phyloP scores from a whole-genome alignment of 2,329 filamentous ascomycete genomes.

The Xylariaceae sp. region DNA sequence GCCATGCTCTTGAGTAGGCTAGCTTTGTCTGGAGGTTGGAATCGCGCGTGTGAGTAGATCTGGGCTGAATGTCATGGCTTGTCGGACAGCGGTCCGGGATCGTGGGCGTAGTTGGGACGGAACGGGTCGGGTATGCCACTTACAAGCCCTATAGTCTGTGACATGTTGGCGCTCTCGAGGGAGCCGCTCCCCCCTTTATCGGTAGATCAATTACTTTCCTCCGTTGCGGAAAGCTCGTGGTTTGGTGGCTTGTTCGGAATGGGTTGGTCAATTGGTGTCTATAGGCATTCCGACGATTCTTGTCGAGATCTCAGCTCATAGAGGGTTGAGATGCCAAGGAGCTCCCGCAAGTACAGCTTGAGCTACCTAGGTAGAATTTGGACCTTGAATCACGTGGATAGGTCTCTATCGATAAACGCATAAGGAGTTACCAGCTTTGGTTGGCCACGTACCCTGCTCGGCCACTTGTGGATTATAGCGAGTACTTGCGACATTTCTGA shows the following conservation, averaged over 20 bases:
- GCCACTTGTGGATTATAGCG: too few species aligned
- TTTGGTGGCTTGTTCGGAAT: background rate
- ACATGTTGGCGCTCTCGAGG: constrained; percentile 54
- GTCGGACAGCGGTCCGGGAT: too few species aligned
- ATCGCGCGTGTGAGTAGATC: background rate
- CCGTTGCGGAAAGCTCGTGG: background rate
- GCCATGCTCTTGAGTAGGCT: constrained; percentile 95
- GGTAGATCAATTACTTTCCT: background rate
- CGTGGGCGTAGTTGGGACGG: constrained; percentile 4
- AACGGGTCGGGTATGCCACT: constrained; percentile 28
- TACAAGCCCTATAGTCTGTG: constrained; percentile 74
- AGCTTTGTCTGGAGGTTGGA: constrained; percentile 68
- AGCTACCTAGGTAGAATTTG: constrained; percentile 5
- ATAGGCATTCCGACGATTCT: background rate
- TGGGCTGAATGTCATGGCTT: too few species aligned
- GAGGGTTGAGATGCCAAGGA: constrained; percentile 13
- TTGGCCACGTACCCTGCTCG: too few species aligned
- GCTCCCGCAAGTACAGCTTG: too few species aligned
- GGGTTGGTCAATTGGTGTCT: constrained; percentile 1
- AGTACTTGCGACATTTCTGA: too few species aligned
- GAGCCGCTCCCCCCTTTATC: constrained; percentile 33
- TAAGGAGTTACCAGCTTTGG: too few species aligned
- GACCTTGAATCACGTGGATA: constrained; percentile 15
- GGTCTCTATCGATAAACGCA: constrained; percentile 17
- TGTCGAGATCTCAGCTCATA: background rate